Evolutionary conservation across 2,329 filamentous ascomycete species (phyloP), one percentile per base, ranked within the genome.

Genomic region (Penicillium corylophilum): DNA sequence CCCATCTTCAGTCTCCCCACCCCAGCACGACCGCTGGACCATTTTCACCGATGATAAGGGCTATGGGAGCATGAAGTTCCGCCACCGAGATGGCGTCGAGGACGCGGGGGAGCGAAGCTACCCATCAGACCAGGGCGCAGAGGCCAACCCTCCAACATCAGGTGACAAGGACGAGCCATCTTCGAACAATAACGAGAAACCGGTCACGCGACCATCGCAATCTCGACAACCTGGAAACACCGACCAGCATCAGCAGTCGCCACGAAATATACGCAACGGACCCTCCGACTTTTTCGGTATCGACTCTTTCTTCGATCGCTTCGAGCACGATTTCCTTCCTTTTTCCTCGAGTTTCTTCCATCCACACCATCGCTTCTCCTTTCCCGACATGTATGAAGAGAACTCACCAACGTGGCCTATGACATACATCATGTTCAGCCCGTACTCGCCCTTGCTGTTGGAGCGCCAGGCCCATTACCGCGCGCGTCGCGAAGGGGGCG

Each of bases 391-490:
- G 50, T 65, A 71, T 20, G 57, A 63, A 45, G 56, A 70, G 18
- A 71, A 73, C 49, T 67, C 67, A 4, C 60, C 69, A 9, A 59
- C 64, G 20, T 75, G 73, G 73, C 72, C 73, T 3, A 55, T 76
- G 22, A 59, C 68, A 2, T 78, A 77, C 56, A 62, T 78, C n/a
- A 60, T 75, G 54, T 71, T 74, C 36, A 80, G 74, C 55, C 71
- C 74, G 0, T 84, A 85, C 64, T 84, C 82, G 1, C 82, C 81
- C 0, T 62, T 79, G n/a, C 67, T 74, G 16, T 66, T 84, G 1
- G 81, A 83, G 58, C 67, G 71, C n/a, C 70, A 80, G 53, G 64
- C 69, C 6, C 64, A 67, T 22, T 61, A 64, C 43, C 59, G 60
- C 12, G 52, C 57, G n/a, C 55, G 59, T 12, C 55, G 57, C 6